Percentiles rank a stretch among this genome's conserved stretches.
phyloP scores from a whole-genome alignment of 2,329 filamentous ascomycete genomes.

The Peltaster fructicola region DNA sequence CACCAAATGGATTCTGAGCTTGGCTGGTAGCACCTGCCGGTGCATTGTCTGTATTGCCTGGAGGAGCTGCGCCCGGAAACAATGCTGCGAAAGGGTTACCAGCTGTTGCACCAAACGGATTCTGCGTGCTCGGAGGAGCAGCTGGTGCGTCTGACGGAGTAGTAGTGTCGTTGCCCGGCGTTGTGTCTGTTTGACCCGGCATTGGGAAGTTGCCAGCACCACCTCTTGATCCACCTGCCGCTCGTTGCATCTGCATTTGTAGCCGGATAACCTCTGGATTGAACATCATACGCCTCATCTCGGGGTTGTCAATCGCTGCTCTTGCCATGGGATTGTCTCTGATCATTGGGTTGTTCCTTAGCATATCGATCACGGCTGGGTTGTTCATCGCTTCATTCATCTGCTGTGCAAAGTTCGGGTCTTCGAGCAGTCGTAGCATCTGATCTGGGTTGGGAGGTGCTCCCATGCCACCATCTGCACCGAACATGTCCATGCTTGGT shows the following conservation, averaged over 20 bases:
- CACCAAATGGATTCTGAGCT: conserved; percentile 49
- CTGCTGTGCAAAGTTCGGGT: conserved; percentile 69
- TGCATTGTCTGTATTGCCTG: conserved; percentile 2
- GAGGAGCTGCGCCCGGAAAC: conserved; percentile 24
- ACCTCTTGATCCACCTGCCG: conserved; percentile 37
- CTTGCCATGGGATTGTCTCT: conserved; percentile 77
- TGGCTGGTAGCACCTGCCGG: conserved; percentile 12
- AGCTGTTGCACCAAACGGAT: conserved; percentile 27
- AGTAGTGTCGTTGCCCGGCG: conserved; percentile 29
- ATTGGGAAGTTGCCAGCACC: conserved; percentile 55
- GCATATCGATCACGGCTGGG: conserved; percentile 83
- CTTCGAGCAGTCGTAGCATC: conserved; percentile 68
- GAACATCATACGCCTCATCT: conserved; percentile 83
- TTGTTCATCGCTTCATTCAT: conserved; percentile 95
- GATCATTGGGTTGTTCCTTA: conserved; percentile 46
- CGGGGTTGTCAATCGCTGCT: conserved; percentile 72
- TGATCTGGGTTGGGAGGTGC: conserved; percentile 67
- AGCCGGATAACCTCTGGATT: conserved; percentile 71
- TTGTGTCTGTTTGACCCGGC: conserved; percentile 79
- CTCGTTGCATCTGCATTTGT: conserved; percentile 64
- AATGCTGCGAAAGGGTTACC: conserved; percentile 44
- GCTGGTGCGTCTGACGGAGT: conserved; percentile 15
- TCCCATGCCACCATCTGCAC: conserved; percentile 89
- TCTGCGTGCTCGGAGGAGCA: no score
- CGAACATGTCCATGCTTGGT: conserved; percentile 75